These are phyloP conservation scores for Penicillium italicum DNA, from an alignment of 2,329 filamentous ascomycete genomes.

Conservation along the genomic window DNA sequence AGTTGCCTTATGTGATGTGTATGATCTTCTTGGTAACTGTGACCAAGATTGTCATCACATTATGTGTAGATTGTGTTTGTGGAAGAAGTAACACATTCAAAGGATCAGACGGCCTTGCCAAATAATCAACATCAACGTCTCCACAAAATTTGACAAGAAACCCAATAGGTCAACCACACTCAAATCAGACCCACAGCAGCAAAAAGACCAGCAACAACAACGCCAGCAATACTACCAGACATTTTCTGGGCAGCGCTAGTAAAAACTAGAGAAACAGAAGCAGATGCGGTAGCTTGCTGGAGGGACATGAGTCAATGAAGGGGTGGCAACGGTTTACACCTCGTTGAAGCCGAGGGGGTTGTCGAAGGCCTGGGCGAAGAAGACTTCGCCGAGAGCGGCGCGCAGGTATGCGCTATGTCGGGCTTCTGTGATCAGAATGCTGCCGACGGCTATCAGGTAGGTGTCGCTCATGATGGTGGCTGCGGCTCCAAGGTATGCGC, in stretches of 20 bases:
- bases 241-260: background rate
- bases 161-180: background rate
- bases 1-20: background rate
- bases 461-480: slow-evolving; percentile 54
- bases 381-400: slow-evolving; percentile 45
- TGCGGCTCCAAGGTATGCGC: slow-evolving; percentile 61
- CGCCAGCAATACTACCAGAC: background rate
- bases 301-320: slow-evolving; percentile 59
- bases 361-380: slow-evolving; percentile 60
- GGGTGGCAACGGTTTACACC: slow-evolving; percentile 63
- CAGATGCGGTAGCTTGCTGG: slow-evolving; percentile 39
- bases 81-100: background rate
- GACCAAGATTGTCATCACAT: background rate
- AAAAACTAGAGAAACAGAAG: slow-evolving; percentile 5
- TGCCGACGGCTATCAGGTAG: slow-evolving; percentile 60
- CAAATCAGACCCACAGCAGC: background rate
- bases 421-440: slow-evolving; percentile 62
- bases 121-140: background rate
- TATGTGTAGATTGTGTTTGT: background rate
- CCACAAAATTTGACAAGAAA: no score
- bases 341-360: slow-evolving; percentile 56
- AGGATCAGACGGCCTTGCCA: background rate
- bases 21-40: no score
- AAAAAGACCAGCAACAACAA: background rate
- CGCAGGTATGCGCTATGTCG: slow-evolving; percentile 63